Conservation (phyloP, 768 basidiomycete species). For the Boletus subparvulus region DNA sequence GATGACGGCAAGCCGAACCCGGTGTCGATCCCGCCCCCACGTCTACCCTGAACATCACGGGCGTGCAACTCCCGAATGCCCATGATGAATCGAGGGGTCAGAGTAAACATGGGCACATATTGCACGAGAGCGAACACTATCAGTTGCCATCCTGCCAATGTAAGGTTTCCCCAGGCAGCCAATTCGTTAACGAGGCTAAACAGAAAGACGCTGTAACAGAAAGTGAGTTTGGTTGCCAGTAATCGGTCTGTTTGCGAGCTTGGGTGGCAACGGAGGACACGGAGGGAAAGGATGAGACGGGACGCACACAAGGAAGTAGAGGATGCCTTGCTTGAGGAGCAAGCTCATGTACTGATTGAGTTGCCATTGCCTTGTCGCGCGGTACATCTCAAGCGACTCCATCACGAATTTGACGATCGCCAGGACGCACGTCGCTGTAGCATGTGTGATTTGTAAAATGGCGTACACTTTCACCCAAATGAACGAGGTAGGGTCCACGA, state of each 20-base stretch:
- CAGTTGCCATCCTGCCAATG: background rate
- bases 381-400: background rate
- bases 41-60: background rate
- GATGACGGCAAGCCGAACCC: background rate
- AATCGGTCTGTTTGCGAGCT: background rate
- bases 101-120: background rate
- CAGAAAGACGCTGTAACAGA: background rate
- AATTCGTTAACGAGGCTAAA: background rate
- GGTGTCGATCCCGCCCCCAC: background rate
- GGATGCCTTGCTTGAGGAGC: background rate
- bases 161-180: background rate
- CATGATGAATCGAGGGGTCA: background rate
- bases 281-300: background rate
- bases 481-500: no score
- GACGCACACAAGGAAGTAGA: background rate
- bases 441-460: background rate
- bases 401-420: background rate
- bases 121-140: background rate
- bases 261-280: background rate
- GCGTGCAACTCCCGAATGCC: background rate
- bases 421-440: background rate
- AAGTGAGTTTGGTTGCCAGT: no score
- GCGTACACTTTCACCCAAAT: background rate
- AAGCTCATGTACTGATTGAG: background rate
- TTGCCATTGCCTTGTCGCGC: background rate